Percentiles rank a stretch among this genome's conserved stretches.
Conservation (phyloP, 768 basidiomycete genomes). For the Ephemerocybe angulata region DNA sequence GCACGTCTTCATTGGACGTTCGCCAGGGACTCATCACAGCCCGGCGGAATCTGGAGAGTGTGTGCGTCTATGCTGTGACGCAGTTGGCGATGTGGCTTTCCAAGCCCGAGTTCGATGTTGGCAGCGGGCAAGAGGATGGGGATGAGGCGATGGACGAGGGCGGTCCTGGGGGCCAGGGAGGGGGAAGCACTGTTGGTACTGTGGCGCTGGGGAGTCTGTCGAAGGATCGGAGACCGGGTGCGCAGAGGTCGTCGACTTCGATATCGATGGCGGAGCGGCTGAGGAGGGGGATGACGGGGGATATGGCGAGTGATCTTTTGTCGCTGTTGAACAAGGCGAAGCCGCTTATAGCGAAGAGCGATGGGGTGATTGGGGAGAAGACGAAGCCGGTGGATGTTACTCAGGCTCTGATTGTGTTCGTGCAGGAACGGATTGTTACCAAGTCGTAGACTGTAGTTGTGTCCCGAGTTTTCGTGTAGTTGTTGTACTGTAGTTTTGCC, state of each 20-base stretch:
- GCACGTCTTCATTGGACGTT: constrained; percentile 49
- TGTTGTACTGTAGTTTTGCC: constrained; percentile 5
- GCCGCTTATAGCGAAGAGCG: constrained; percentile 58
- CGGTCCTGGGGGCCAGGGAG: constrained; percentile 14
- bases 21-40: constrained; percentile 54
- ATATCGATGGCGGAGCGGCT: constrained; percentile 60
- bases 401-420: constrained; percentile 56
- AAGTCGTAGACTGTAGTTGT: constrained; percentile 26
- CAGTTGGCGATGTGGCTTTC: constrained; percentile 78
- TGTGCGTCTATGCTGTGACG: constrained; percentile 67
- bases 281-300: constrained; percentile 74
- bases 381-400: constrained; percentile 53
- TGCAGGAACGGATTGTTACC: constrained; percentile 56
- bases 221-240: constrained; percentile 40
- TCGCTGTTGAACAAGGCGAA: constrained; percentile 62
- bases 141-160: constrained; percentile 40
- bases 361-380: constrained; percentile 43
- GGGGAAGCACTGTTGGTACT: constrained; percentile 8
- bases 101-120: constrained; percentile 64
- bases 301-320: constrained; percentile 72
- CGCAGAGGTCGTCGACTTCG: constrained; percentile 24
- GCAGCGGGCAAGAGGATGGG: constrained; percentile 40
- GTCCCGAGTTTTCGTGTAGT: background rate
- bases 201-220: constrained; percentile 13
- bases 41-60: constrained; percentile 61